phyloP scores from a whole-genome alignment of 129 eudicot genomes.

The Chrysanthemum lavandulifolium region DNA sequence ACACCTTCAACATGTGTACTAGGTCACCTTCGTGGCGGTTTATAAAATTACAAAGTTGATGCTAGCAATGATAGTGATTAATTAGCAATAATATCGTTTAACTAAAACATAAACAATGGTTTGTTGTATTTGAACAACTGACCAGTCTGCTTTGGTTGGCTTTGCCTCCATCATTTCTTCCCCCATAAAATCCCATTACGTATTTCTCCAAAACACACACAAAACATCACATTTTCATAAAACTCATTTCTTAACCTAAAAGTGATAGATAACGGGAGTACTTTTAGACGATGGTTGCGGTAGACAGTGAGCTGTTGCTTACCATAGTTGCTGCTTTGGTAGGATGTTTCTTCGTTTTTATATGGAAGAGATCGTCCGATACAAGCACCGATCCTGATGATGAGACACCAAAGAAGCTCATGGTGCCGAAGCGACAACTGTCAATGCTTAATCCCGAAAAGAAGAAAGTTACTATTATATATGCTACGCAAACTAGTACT shows the following conservation, averaged over 20 bases:
- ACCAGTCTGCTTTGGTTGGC: conserved; percentile 63
- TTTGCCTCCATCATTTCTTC: conserved; percentile 21
- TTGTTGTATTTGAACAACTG: conserved; percentile 52
- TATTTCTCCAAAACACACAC: conserved; percentile 15
- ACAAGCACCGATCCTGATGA: conserved; percentile 36
- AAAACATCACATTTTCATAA: conserved; percentile 27
- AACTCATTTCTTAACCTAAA: conserved; percentile 33
- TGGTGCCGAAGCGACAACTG: conserved; percentile 41
- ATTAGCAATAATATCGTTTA: background rate
- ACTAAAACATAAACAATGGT: conserved; percentile 30
- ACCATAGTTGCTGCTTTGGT: conserved; percentile 64
- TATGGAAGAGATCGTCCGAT: conserved; percentile 64
- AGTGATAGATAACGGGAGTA: conserved; percentile 23
- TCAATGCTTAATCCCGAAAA: conserved; percentile 64
- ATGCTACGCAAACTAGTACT: conserved; percentile 96
- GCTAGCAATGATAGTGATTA: background rate
- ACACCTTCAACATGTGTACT: too few relatives aligned
- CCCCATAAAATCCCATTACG: conserved; percentile 31
- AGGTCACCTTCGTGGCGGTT: too few relatives aligned
- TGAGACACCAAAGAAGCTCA: conserved; percentile 37
- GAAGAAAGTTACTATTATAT: conserved; percentile 79
- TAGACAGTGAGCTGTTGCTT: conserved; percentile 48
- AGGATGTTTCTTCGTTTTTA: conserved; percentile 48
- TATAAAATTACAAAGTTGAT: too few relatives aligned
- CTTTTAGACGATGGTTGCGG: conserved; percentile 26